phyloP scores from a whole-genome alignment of 2,329 filamentous ascomycete species.

The Penicillium olsonii region DNA sequence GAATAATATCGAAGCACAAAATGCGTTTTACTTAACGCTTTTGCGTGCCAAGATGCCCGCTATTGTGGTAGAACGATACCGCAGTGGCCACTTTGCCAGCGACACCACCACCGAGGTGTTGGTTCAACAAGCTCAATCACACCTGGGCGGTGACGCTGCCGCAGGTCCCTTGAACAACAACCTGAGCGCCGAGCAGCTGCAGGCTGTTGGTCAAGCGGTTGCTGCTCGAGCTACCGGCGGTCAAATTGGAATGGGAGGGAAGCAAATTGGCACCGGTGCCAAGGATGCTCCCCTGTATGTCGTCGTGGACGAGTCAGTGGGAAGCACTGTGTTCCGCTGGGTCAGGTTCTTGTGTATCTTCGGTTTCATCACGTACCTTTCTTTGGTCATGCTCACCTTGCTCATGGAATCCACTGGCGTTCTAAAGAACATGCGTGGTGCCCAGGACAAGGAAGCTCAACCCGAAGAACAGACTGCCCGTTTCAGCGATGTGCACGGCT shows the following conservation, averaged over 20 bases:
- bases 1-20: conserved; percentile 81
- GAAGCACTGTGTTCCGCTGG: conserved; percentile 83
- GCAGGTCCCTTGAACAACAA: conserved; percentile 29
- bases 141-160: conserved; percentile 52
- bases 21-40: conserved; percentile 89
- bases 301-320: conserved; percentile 86
- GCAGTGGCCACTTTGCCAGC: conserved; percentile 79
- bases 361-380: conserved; percentile 74
- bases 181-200: conserved; percentile 64
- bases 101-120: conserved; percentile 76
- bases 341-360: conserved; percentile 83
- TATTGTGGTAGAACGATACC: conserved; percentile 87
- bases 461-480: conserved; percentile 88
- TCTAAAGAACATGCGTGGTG: conserved; percentile 73
- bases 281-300: conserved; percentile 91
- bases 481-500: conserved; percentile 93
- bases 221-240: conserved; percentile 70
- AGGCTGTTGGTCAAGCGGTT: conserved; percentile 79
- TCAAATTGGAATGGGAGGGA: conserved; percentile 57
- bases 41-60: conserved; percentile 90
- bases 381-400: conserved; percentile 76
- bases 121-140: conserved; percentile 74
- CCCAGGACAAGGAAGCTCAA: conserved; percentile 79
- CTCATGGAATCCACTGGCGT: conserved; percentile 78
- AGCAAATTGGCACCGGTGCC: conserved; percentile 62